A percentile compares a stretch with the other conserved stretches of the same genome.
These are phyloP conservation scores for Rhodocollybia butyracea DNA, from an alignment of 768 basidiomycete species.

Conservation along the genomic window DNA sequence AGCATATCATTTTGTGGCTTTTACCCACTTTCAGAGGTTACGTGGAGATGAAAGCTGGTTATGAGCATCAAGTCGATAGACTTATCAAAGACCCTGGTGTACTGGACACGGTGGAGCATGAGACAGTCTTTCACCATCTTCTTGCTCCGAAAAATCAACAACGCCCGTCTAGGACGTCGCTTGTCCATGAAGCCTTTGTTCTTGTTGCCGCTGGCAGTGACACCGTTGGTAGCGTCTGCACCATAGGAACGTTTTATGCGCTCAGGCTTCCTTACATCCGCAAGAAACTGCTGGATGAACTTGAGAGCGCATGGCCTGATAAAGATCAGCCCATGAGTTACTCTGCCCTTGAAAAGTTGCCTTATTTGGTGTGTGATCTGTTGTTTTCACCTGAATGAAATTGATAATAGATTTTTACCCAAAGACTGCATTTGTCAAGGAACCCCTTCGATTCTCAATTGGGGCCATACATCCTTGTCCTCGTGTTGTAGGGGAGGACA, in stretches of 20 bases:
- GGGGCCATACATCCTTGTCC: slow-evolving; percentile 36
- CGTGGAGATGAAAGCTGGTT: slow-evolving; percentile 9
- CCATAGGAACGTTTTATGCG: slow-evolving; percentile 22
- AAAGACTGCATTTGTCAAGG: slow-evolving; percentile 48
- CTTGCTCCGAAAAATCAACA: slow-evolving; percentile 10
- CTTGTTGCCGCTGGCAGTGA: slow-evolving; percentile 32
- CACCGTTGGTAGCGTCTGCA: slow-evolving; percentile 26
- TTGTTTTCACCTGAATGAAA: background rate
- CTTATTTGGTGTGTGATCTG: slow-evolving; percentile 30
- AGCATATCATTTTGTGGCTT: background rate
- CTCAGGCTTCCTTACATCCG: slow-evolving; percentile 19
- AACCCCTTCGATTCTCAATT: slow-evolving; percentile 40
- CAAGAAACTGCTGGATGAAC: slow-evolving; percentile 22
- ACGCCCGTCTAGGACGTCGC: slow-evolving; percentile 10
- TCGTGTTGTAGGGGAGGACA: slow-evolving; percentile 33
- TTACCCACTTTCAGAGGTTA: slow-evolving; percentile 7
- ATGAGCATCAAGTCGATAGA: slow-evolving; percentile 17
- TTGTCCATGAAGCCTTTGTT: slow-evolving; percentile 20
- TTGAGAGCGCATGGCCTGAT: slow-evolving; percentile 31
- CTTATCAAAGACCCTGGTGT: slow-evolving; percentile 13
- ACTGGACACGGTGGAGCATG: slow-evolving; percentile 17
- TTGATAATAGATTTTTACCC: background rate
- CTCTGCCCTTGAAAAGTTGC: slow-evolving; percentile 30
- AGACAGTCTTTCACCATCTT: slow-evolving; percentile 27
- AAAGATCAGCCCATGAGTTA: slow-evolving; percentile 21